phyloP scores from a whole-genome alignment of 306 rosid species.

The Acmispon strigosus region DNA sequence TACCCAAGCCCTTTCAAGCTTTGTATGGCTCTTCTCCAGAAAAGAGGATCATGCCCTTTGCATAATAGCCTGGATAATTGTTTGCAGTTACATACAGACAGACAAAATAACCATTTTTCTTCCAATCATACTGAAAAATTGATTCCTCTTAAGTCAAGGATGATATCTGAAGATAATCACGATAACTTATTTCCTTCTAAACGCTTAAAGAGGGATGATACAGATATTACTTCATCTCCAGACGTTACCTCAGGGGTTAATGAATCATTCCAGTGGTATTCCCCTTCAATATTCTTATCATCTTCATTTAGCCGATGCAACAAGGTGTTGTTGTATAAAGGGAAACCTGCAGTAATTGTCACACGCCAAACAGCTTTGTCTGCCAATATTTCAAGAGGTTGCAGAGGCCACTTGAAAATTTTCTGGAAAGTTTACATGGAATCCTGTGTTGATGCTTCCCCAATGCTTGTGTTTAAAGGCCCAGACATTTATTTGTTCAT shows the following conservation, averaged over 20 bases:
- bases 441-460: slow-evolving; percentile 95
- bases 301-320: slow-evolving; percentile 83
- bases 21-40: slow-evolving; percentile 56
- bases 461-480: slow-evolving; percentile 59
- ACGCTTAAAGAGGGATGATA: slow-evolving; percentile 36
- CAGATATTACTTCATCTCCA: background rate
- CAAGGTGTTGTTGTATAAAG: slow-evolving; percentile 49
- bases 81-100: slow-evolving; percentile 25
- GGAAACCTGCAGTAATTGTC: slow-evolving; percentile 16
- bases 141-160: slow-evolving; percentile 24
- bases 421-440: slow-evolving; percentile 76
- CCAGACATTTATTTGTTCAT: slow-evolving; percentile 55
- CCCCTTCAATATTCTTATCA: slow-evolving; percentile 23
- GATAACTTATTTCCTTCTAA: slow-evolving; percentile 33
- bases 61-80: slow-evolving; percentile 31
- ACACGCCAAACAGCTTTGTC: slow-evolving; percentile 30
- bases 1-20: slow-evolving; percentile 64
- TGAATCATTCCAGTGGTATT: slow-evolving; percentile 43
- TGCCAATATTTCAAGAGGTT: slow-evolving; percentile 33
- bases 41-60: slow-evolving; percentile 36
- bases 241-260: slow-evolving; percentile 26
- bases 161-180: slow-evolving; percentile 22
- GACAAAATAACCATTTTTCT: slow-evolving; percentile 16
- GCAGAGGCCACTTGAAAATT: slow-evolving; percentile 39
- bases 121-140: slow-evolving; percentile 25